Evolutionary conservation across 2,329 filamentous ascomycete species (phyloP).

Genomic region (Stylonectria norvegica): DNA sequence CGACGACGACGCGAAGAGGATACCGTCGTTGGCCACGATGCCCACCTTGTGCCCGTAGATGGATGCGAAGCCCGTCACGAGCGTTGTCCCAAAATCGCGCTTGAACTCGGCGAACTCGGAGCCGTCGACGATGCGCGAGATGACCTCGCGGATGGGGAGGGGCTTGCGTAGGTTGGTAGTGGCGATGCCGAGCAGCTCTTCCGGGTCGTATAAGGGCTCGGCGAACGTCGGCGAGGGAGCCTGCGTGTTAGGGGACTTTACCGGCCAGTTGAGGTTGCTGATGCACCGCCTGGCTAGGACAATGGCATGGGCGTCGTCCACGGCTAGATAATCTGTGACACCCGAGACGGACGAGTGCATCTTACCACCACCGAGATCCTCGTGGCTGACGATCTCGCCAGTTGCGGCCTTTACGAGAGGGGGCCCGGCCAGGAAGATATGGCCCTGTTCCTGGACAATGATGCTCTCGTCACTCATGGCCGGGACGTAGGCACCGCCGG

Average conservation of each 20-base stretch:
- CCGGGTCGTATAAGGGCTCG: constrained; percentile 75
- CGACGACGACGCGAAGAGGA: constrained; percentile 83
- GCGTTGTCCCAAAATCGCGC: constrained; percentile 78
- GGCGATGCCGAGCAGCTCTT: constrained; percentile 83
- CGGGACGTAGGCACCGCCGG: constrained; percentile 91
- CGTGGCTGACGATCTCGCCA: constrained; percentile 83
- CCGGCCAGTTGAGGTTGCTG: constrained; percentile 85
- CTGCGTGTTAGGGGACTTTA: constrained; percentile 36
- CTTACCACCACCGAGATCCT: constrained; percentile 85
- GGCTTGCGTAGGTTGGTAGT: constrained; percentile 85
- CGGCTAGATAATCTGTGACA: constrained; percentile 91
- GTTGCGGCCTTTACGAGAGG: constrained; percentile 95
- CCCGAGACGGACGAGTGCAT: constrained; percentile 89
- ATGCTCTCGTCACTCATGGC: constrained; percentile 98
- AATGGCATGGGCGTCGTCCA: constrained; percentile 89
- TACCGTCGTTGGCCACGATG: constrained; percentile 94
- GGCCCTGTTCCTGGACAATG: constrained; percentile 92
- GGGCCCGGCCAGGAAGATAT: constrained; percentile 93
- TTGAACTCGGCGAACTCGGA: constrained; percentile 94
- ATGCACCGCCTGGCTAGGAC: constrained; percentile 80
- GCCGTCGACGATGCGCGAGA: constrained; percentile 88
- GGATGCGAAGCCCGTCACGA: constrained; percentile 86
- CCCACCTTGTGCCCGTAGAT: constrained; percentile 90
- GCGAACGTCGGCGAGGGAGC: constrained; percentile 48
- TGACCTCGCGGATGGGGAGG: constrained; percentile 83